Conservation (phyloP, 495 filamentous ascomycete species). For the Cercophora sp. region DNA sequence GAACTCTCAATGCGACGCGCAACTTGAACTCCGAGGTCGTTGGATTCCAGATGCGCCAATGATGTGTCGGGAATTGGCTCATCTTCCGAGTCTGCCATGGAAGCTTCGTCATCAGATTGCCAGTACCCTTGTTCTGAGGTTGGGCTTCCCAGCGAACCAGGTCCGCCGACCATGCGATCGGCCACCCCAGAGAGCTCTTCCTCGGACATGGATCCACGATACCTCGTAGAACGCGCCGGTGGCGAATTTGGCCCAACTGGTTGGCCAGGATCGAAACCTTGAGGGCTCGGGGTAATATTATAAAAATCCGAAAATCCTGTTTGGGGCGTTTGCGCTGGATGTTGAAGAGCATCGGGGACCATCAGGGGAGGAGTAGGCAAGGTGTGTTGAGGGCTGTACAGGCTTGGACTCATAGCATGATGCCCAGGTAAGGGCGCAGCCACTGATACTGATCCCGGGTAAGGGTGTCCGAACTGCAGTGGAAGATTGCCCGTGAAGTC, state of each 20-base stretch:
- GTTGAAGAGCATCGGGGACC: no score
- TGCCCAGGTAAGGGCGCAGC: constrained; percentile 6
- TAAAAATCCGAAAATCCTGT: not conserved
- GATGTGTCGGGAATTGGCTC: constrained; percentile 31
- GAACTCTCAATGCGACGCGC: constrained; percentile 30
- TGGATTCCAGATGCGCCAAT: constrained; percentile 29
- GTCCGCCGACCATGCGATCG: not conserved
- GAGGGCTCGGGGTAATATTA: not conserved
- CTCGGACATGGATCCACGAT: not conserved
- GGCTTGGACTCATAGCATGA: constrained; percentile 6
- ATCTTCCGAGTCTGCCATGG: constrained; percentile 54
- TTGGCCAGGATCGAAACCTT: not conserved
- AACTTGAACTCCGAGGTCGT: constrained; percentile 38
- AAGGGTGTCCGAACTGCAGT: constrained; percentile 12
- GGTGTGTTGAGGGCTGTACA: constrained; percentile 10
- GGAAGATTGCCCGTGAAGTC: constrained; percentile 27
- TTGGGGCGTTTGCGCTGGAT: not conserved
- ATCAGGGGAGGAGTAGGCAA: not conserved
- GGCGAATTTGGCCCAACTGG: not conserved
- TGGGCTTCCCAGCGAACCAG: not conserved
- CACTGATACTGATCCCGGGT: no score
- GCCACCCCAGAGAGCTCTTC: not conserved
- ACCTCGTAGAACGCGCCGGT: not conserved
- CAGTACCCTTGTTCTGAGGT: constrained; percentile 35
- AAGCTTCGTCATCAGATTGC: constrained; percentile 64